phyloP scores from a whole-genome alignment of 441 rosid genomes.

The Pelargonium citronellum region DNA sequence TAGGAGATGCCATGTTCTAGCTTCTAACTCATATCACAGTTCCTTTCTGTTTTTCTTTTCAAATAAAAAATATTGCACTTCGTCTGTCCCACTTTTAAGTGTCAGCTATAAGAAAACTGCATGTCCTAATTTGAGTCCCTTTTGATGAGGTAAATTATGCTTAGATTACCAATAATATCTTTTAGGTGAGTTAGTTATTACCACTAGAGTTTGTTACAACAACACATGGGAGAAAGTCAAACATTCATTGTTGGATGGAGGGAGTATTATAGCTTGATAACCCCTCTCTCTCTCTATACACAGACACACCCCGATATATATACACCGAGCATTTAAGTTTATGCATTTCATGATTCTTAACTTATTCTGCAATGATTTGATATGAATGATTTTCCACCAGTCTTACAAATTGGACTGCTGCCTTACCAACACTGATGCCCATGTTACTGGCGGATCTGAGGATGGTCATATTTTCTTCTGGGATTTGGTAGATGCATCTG shows the following conservation, averaged over 20 bases:
- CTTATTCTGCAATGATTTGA: conserved; percentile 2
- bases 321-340: no score
- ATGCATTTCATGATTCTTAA: conserved; percentile 10
- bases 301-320: no score
- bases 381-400: conserved; percentile 31
- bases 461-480: conserved; percentile 88
- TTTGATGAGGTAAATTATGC: neutral
- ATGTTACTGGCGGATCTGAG: conserved; percentile 88
- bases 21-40: conserved; percentile 5
- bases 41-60: neutral
- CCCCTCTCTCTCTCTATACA: no score
- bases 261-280: no score
- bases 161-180: neutral
- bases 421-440: conserved; percentile 75
- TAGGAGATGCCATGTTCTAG: conserved; percentile 18
- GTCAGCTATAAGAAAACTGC: neutral
- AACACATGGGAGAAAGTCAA: no score
- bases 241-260: no score
- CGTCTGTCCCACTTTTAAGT: neutral
- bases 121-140: neutral
- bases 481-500: conserved; percentile 91
- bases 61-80: neutral
- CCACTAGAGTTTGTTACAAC: no score
- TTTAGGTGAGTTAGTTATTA: no score
- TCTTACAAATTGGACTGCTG: conserved; percentile 93